Conservation (phyloP, 2,329 filamentous ascomycete species). For the Phialocephala subalpina region DNA sequence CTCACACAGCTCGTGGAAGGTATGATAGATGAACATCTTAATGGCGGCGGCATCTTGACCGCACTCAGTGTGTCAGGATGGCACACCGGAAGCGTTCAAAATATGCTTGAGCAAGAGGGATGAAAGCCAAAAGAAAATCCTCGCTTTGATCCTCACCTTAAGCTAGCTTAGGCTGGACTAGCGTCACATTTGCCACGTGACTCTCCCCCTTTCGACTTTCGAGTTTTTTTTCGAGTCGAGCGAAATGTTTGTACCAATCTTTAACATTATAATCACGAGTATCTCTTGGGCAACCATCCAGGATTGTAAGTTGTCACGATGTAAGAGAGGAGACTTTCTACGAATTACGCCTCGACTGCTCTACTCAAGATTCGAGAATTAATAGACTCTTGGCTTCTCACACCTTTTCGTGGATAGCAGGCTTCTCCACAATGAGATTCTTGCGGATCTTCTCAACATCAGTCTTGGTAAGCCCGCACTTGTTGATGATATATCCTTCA, state of each 20-base stretch:
- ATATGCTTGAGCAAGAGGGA: slow-evolving; percentile 9
- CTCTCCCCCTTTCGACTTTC: neutral
- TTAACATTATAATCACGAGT: no score
- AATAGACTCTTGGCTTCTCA: neutral
- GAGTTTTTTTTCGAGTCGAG: no score
- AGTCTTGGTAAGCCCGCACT: slow-evolving; percentile 63
- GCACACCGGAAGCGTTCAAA: slow-evolving; percentile 22
- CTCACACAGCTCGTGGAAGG: slow-evolving; percentile 34
- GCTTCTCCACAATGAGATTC: slow-evolving; percentile 52
- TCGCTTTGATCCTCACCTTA: neutral
- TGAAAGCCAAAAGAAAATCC: slow-evolving; percentile 9
- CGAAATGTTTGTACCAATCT: no score
- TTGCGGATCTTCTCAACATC: slow-evolving; percentile 61
- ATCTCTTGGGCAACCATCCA: no score
- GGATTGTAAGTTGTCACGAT: neutral
- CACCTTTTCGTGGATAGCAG: slow-evolving; percentile 28
- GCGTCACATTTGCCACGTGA: neutral
- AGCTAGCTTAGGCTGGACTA: neutral
- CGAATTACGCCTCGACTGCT: neutral
- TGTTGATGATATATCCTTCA: slow-evolving; percentile 67
- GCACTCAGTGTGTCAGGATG: slow-evolving; percentile 24
- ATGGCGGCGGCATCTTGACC: slow-evolving; percentile 40
- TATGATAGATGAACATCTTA: slow-evolving; percentile 37
- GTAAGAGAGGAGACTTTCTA: neutral
- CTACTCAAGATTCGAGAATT: neutral